A percentile compares a stretch with the other conserved stretches of the same genome.
phyloP scores from a whole-genome alignment of 2,329 filamentous ascomycete species.

The Monilinia polystroma region DNA sequence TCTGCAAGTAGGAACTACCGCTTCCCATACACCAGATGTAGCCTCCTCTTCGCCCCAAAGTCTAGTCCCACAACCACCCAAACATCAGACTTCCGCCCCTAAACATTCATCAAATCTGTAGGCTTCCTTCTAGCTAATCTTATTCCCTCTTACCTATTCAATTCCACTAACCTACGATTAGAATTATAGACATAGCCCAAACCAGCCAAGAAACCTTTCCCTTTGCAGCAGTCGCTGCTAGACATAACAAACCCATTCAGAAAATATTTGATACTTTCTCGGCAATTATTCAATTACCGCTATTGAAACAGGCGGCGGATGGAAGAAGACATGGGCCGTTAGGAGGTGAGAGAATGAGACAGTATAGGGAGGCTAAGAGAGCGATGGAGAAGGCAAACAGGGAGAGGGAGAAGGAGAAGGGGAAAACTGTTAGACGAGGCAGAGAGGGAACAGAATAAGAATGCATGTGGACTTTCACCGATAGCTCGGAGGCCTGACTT shows the following conservation, averaged over 20 bases:
- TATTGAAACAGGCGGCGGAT: constrained; percentile 48
- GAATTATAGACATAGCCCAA: constrained; percentile 51
- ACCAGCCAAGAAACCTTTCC: constrained; percentile 49
- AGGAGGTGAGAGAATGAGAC: constrained; percentile 45
- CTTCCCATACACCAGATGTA: background rate
- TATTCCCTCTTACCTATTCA: constrained; percentile 13
- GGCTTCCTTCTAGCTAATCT: constrained; percentile 3
- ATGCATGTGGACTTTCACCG: no score
- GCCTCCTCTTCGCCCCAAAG: background rate
- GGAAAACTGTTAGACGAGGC: background rate
- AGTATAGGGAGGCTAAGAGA: constrained; percentile 43
- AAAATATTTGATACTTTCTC: constrained; percentile 50
- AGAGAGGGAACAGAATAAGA: background rate
- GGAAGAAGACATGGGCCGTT: constrained; percentile 45
- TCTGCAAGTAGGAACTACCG: background rate
- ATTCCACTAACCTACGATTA: constrained; percentile 36
- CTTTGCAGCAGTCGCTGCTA: constrained; percentile 47
- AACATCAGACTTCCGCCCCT: constrained; percentile 15
- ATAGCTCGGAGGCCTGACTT: background rate
- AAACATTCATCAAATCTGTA: constrained; percentile 36
- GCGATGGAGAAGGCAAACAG: constrained; percentile 42
- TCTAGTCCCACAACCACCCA: background rate
- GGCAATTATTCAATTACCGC: constrained; percentile 50
- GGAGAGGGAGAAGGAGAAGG: background rate
- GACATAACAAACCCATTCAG: constrained; percentile 46